Conservation (phyloP, 2,329 filamentous ascomycete species). For the Fusarium keratoplasticum region DNA sequence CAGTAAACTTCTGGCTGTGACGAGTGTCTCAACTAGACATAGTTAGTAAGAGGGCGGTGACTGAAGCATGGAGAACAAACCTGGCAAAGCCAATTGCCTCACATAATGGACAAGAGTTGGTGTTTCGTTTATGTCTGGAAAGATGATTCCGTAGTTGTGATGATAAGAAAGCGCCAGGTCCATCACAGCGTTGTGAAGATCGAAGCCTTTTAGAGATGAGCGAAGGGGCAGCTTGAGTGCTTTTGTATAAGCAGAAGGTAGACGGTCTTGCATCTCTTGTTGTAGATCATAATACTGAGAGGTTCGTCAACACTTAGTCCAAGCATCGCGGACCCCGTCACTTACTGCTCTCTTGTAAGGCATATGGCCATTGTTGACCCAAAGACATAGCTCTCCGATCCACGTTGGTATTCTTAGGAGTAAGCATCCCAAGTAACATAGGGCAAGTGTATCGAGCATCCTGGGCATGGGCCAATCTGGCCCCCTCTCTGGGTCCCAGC, state of each 20-base stretch:
- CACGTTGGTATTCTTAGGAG: slow-evolving; percentile 82
- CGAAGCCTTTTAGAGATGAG: slow-evolving; percentile 59
- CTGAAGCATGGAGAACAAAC: slow-evolving; percentile 56
- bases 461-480: slow-evolving; percentile 70
- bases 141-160: slow-evolving; percentile 74
- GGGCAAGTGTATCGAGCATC: slow-evolving; percentile 78
- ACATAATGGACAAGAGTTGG: slow-evolving; percentile 77
- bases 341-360: slow-evolving; percentile 77
- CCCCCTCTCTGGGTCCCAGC: slow-evolving; percentile 59
- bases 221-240: slow-evolving; percentile 64
- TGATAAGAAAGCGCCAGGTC: slow-evolving; percentile 73
- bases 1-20: slow-evolving; percentile 58
- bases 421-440: slow-evolving; percentile 84
- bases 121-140: slow-evolving; percentile 79
- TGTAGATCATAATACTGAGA: slow-evolving; percentile 68
- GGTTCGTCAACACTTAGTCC: background rate
- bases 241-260: slow-evolving; percentile 71
- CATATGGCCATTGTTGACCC: slow-evolving; percentile 75
- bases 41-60: slow-evolving; percentile 38
- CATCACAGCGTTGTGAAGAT: slow-evolving; percentile 73
- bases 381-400: slow-evolving; percentile 77
- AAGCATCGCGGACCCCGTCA: background rate
- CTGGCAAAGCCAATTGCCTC: slow-evolving; percentile 78
- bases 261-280: slow-evolving; percentile 71
- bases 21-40: slow-evolving; percentile 65